Evolutionary conservation across 306 rosid genomes (phyloP), one percentile per base, ranked within the genome.

Genomic region (Cucurbita pepo): DNA sequence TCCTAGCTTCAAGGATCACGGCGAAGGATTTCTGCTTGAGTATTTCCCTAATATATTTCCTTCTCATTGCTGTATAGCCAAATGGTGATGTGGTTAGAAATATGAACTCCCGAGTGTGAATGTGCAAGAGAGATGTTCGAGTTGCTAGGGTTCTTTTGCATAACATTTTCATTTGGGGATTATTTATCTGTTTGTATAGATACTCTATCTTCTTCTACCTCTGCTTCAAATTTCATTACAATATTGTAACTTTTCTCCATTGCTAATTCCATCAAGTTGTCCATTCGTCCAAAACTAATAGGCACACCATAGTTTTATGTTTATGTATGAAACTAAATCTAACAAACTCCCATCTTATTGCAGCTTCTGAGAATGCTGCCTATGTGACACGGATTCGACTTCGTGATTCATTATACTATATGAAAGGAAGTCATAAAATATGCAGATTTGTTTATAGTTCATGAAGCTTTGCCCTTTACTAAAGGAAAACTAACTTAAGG

Each of bases 51-150:
- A 69, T 51, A 50, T 51, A 51, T 50, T 69, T 69, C 30, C 59
- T 48, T 48, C n/a, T 7, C 34, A 8, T 69, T 69, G 91, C 84
- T 88, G 89, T 85, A 76, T 84, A 78, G 87, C 81, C 88, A 79
- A 76, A 72, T 75, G 71, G 77, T 66, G 71, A 60, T 76, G 77
- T 80, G 78, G 83, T 79, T 51, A 76, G 70, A 77, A 79, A 70
- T 81, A 81, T 81, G 78, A 79, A 87, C 87, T 74, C n/a, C 53
- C 11, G 56, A 66, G 77, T 85, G 82, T 59, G 52, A 30, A 65
- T 84, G 77, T 85, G 85, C 69, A 56, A 7, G 57, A 75, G 71
- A 75, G 71, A 76, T 72, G 69, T 86, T 77, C 63, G 66, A 81
- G 79, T 65, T 63, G 58, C 80, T 50, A 73, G 70, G 57, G 57